Base-by-base conservation (phyloP, 352 stramenopile species). In the Phytophthora litchii region DNA sequence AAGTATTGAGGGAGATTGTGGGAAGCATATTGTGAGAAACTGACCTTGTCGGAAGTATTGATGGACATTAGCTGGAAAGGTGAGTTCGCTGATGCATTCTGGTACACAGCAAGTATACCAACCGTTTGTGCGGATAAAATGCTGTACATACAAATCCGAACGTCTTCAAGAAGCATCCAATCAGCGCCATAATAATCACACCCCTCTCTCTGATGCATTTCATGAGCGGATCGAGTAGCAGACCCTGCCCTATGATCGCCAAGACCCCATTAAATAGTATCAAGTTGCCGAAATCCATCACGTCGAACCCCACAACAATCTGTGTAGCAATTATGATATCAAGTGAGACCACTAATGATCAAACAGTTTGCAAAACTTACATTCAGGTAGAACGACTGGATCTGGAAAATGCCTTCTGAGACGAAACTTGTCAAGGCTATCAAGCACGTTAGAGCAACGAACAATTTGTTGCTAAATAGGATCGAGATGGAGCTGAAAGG, bases 361-460 rank as follows among this genome's bases (percentile, higher is more conserved):
- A 7, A 31, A 34, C 7, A 34, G 1, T 34, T 34, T 34, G 29
- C 1, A 31, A 1, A 9, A 58, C 68, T 62, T 55, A 89, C 79
- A 51, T 92, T 94, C 35, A 94, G 69, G 59, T 85, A 94, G 51
- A 89, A 94, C 34, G 79, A 72, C 13, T 76, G 78, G 46, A 91
- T 88, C 49, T 54, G 79, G 32, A 65, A 82, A 20, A 79, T 64
- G 6, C 80, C 80, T 16, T 70, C 80, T 16, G 53, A 50, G 8
- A 84, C 74, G 43, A 90, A 89, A n/a, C 58, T 82, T 10, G 78
- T 89, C 57, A 64, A 17, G 37, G 57, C 29, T 9, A 34, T 34
- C 29, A 34, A 34, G 29, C 29, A 12, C 2, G 76, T 89, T 13
- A 92, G 56, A 0, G 76, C 64, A 21, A 79, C 75, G 32, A 89